phyloP scores from a whole-genome alignment of 108 stramenopile species.

The Skeletonema menzelii region DNA sequence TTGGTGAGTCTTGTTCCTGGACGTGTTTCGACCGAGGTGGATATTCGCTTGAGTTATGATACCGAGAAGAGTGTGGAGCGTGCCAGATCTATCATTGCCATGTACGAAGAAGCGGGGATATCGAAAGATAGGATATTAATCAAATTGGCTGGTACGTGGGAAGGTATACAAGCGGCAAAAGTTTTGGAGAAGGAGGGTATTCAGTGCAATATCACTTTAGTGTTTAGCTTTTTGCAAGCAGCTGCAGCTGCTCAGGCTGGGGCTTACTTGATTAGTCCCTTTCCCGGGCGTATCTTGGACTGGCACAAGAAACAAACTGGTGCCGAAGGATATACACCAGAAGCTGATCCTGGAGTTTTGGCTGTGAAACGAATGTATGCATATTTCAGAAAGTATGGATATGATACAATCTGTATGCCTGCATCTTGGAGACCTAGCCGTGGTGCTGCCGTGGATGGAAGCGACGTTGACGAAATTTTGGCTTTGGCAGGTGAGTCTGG shows the following conservation, averaged over 20 bases:
- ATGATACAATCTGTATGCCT: constrained; percentile 97
- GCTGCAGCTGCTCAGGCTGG: constrained; percentile 95
- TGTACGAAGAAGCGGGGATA: constrained; percentile 92
- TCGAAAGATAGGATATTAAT: constrained; percentile 85
- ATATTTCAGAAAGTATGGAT: constrained; percentile 84
- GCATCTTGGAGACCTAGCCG: constrained; percentile 92
- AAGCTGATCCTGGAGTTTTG: constrained; percentile 92
- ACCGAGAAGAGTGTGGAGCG: constrained; percentile 84
- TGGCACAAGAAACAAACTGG: constrained; percentile 88
- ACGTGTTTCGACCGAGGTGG: constrained; percentile 96
- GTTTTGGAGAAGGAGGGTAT: constrained; percentile 93
- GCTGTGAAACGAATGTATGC: constrained; percentile 87
- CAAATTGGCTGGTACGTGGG: constrained; percentile 99
- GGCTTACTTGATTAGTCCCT: constrained; percentile 94
- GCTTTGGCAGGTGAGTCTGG: constrained; percentile 52
- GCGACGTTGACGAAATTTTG: constrained; percentile 79
- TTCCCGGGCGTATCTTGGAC: constrained; percentile 97
- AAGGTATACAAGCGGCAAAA: constrained; percentile 94
- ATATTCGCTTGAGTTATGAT: constrained; percentile 93
- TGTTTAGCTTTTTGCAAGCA: constrained; percentile 95
- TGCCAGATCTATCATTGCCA: constrained; percentile 85
- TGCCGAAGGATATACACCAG: constrained; percentile 57
- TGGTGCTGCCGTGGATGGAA: constrained; percentile 59
- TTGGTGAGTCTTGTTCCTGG: constrained; percentile 88
- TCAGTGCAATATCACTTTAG: constrained; percentile 93